phyloP scores from a whole-genome alignment of 345 rosid genomes.

The Eucalyptus polyanthemos region DNA sequence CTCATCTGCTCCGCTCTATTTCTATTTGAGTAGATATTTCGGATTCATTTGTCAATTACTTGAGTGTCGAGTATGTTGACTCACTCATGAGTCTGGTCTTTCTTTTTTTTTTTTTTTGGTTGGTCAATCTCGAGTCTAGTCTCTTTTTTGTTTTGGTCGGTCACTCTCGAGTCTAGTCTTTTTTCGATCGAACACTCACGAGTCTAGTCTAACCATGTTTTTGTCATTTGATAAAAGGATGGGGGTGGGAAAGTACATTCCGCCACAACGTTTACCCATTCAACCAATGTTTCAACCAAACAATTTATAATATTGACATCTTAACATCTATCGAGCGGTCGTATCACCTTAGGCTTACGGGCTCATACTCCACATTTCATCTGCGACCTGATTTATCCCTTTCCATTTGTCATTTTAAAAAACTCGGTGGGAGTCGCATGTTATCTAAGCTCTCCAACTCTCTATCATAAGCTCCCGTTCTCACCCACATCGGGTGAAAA shows the following conservation, averaged over 20 bases:
- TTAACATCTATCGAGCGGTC: fast-evolving
- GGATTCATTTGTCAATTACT: not conserved
- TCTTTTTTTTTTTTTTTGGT: too few relatives aligned
- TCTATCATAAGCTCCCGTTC: not conserved
- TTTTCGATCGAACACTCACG: fast-evolving
- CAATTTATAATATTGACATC: not conserved
- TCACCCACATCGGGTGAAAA: not conserved
- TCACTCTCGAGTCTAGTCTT: too few relatives aligned
- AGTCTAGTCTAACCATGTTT: not conserved
- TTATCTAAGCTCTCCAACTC: fast-evolving
- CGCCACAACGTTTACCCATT: fast-evolving
- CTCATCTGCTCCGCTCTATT: not conserved
- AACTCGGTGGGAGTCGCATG: not conserved
- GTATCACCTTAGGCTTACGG: not conserved
- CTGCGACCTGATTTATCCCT: fast-evolving
- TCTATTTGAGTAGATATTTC: not conserved
- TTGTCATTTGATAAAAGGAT: not conserved
- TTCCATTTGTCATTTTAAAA: not conserved
- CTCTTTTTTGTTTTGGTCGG: too few relatives aligned
- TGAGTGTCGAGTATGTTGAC: not conserved
- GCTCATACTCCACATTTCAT: not conserved
- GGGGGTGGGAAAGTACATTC: not conserved
- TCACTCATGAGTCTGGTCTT: not conserved
- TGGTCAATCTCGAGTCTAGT: too few relatives aligned
- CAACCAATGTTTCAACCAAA: not conserved